phyloP scores from a whole-genome alignment of 805 yeast genomes.

The Saturnispora sekii region DNA sequence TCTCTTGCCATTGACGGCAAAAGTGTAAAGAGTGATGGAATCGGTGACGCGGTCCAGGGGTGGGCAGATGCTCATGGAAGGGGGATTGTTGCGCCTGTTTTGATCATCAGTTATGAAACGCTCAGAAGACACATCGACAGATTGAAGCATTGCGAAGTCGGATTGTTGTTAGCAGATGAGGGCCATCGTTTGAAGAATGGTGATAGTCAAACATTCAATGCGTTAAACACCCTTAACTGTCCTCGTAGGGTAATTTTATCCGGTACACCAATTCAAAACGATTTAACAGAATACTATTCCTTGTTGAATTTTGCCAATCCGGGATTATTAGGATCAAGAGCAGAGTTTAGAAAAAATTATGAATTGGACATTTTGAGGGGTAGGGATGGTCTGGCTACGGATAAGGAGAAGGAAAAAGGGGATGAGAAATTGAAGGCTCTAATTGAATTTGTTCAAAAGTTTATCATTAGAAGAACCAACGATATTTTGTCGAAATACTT shows the following conservation, averaged over 20 bases:
- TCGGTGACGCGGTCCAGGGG: slow-evolving; percentile 55
- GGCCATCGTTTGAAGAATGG: slow-evolving; percentile 82
- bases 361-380: slow-evolving; percentile 75
- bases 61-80: slow-evolving; percentile 91
- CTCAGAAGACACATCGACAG: slow-evolving; percentile 75
- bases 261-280: slow-evolving; percentile 97
- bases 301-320: slow-evolving; percentile 89
- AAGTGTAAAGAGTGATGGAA: slow-evolving; percentile 57
- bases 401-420: slow-evolving; percentile 62
- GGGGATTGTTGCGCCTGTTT: slow-evolving; percentile 82
- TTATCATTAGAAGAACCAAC: slow-evolving; percentile 90
- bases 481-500: slow-evolving; percentile 88
- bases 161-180: slow-evolving; percentile 78
- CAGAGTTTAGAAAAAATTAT: slow-evolving; percentile 75
- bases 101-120: slow-evolving; percentile 92
- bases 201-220: slow-evolving; percentile 83
- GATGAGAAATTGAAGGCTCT: slow-evolving; percentile 60
- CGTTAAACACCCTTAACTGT: slow-evolving; percentile 75
- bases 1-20: slow-evolving; percentile 93
- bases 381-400: slow-evolving; percentile 84
- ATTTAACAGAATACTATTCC: slow-evolving; percentile 87
- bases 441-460: slow-evolving; percentile 69
- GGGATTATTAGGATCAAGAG: slow-evolving; percentile 76
- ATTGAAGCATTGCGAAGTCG: slow-evolving; percentile 69
- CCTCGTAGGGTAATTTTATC: slow-evolving; percentile 84